Percentiles rank a stretch among this genome's conserved stretches.
Evolutionary conservation across 257 asterid genomes (phyloP).

Genomic region (Solanum sitiens): DNA sequence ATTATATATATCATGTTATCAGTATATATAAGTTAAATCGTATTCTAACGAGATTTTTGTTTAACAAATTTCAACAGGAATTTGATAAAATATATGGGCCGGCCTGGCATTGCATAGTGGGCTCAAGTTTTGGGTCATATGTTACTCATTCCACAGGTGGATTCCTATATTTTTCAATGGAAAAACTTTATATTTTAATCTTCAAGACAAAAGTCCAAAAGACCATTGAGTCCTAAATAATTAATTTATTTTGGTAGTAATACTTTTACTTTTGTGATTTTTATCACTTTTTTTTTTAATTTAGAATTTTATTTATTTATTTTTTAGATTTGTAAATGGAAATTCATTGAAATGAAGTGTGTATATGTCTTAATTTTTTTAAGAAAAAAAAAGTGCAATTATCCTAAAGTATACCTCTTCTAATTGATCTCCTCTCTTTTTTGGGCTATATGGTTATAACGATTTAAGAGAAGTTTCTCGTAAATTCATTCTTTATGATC

Average conservation of each 20-base stretch:
- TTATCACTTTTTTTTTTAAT: background rate
- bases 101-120: conserved; percentile 82
- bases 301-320: background rate
- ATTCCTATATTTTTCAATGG: conserved; percentile 64
- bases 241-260: background rate
- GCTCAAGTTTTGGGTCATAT: conserved; percentile 69
- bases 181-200: conserved; percentile 44
- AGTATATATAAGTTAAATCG: background rate
- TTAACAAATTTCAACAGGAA: conserved; percentile 29
- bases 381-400: background rate
- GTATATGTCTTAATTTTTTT: background rate
- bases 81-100: conserved; percentile 69
- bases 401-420: background rate
- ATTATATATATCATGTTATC: background rate
- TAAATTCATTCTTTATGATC: background rate
- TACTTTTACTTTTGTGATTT: background rate
- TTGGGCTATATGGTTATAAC: background rate
- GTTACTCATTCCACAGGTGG: conserved; percentile 69
- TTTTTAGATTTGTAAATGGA: background rate
- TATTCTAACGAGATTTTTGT: background rate
- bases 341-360: background rate
- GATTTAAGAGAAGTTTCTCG: background rate
- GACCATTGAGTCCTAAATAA: conserved; percentile 2
- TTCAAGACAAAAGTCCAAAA: conserved; percentile 62
- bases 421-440: background rate